These are phyloP conservation scores for Jasminum sambac DNA, from an alignment of 257 asterid species.

Conservation along the genomic window DNA sequence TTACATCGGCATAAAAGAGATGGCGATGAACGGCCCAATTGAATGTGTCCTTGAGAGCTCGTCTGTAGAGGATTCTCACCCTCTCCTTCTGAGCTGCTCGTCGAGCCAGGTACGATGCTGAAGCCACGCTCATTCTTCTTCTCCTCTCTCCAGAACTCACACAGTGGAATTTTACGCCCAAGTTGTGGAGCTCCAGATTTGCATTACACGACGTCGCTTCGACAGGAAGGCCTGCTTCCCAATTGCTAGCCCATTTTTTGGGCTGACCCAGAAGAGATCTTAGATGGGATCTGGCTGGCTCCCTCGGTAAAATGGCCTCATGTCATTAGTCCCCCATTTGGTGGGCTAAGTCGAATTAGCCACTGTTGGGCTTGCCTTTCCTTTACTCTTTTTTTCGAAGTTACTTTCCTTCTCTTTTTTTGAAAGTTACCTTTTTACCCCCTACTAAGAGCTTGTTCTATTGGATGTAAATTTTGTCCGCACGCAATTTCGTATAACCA, in stretches of 20 bases:
- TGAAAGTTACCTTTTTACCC: too few species aligned
- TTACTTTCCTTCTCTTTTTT: too few species aligned
- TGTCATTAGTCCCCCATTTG: too few species aligned
- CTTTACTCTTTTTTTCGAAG: too few species aligned
- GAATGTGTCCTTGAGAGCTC: constrained; percentile 94
- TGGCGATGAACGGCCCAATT: constrained; percentile 99
- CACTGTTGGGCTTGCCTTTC: too few species aligned
- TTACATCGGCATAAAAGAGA: constrained; percentile 88
- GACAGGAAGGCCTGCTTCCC: neutral
- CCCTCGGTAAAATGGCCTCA: too few species aligned
- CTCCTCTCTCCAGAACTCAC: constrained; percentile 16
- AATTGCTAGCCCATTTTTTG: neutral
- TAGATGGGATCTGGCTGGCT: too few species aligned
- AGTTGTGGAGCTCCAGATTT: neutral
- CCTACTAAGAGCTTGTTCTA: too few species aligned
- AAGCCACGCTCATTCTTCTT: constrained; percentile 57
- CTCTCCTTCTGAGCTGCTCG: constrained; percentile 97
- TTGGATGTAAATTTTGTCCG: too few species aligned
- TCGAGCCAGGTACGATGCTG: constrained; percentile 77
- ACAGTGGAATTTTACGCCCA: neutral
- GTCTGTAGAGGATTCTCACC: constrained; percentile 88
- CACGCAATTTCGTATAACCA: too few species aligned
- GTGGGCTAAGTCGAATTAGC: too few species aligned
- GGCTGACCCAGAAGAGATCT: constrained; percentile 15
- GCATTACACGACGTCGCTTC: constrained; percentile 16